A percentile compares a stretch with the other conserved stretches of the same genome.
phyloP scores from a whole-genome alignment of 139 green algal species.

The Astrephomene gubernaculifera region DNA sequence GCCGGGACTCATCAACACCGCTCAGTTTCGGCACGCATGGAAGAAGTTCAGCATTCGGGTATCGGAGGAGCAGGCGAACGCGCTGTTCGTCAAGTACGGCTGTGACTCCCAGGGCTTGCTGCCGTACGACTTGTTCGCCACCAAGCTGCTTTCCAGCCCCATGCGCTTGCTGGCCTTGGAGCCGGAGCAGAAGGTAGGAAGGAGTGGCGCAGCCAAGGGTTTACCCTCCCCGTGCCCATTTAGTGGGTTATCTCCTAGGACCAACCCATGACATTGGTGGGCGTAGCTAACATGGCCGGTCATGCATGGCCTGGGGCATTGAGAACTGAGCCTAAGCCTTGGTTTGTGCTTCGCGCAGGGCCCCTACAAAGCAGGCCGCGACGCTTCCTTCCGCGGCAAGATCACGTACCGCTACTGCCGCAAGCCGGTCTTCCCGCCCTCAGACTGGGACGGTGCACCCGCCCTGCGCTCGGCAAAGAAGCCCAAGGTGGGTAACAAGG shows the following conservation, averaged over 20 bases:
- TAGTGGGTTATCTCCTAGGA: too few relatives aligned
- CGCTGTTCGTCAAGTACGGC: constrained; percentile 71
- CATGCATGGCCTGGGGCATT: background rate
- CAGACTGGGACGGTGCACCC: constrained; percentile 71
- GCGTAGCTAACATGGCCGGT: too few relatives aligned
- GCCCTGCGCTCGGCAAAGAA: constrained; percentile 70
- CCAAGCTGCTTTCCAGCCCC: constrained; percentile 59
- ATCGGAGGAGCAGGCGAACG: constrained; percentile 59
- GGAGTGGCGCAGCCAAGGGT: background rate
- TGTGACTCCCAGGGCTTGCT: constrained; percentile 64
- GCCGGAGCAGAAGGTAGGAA: constrained; percentile 62
- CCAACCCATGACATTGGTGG: background rate
- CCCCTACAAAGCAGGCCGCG: constrained; percentile 49
- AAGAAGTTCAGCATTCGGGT: constrained; percentile 64
- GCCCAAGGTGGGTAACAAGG: constrained; percentile 57
- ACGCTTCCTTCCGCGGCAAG: constrained; percentile 71
- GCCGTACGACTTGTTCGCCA: constrained; percentile 68
- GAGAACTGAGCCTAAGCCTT: background rate
- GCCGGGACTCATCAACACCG: constrained; percentile 26
- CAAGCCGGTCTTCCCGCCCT: constrained; percentile 78
- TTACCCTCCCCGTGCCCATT: background rate
- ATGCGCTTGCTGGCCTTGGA: constrained; percentile 67
- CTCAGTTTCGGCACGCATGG: constrained; percentile 55
- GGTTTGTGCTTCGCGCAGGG: constrained; percentile 41
- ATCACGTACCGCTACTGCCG: constrained; percentile 80